These are phyloP conservation scores for Aureococcus anophagefferens DNA, from an alignment of 108 stramenopile species.

Conservation along the genomic window DNA sequence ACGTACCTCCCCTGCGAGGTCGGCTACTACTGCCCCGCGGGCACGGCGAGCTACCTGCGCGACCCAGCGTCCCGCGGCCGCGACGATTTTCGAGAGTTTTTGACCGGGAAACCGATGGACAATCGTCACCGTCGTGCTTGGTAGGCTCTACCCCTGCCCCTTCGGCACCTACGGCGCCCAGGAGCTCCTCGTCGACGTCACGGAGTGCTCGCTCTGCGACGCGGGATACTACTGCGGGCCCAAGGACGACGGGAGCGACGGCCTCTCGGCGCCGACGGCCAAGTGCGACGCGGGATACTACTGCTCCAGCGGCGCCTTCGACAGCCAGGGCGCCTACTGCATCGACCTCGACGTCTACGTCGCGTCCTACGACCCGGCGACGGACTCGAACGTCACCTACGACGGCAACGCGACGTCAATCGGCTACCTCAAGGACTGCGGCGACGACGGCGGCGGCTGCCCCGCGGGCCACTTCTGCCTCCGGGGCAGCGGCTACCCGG, in stretches of 20 bases:
- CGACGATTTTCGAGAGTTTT: no score
- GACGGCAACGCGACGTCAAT: not conserved
- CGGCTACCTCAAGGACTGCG: not conserved
- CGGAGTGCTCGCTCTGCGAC: constrained; percentile 16
- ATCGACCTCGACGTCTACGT: constrained; percentile 4
- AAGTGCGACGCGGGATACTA: constrained; percentile 12
- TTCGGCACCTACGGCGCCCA: constrained; percentile 29
- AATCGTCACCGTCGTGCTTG: no score
- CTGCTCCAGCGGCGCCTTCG: constrained; percentile 9
- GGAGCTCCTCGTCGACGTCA: constrained; percentile 6
- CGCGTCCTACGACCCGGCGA: not conserved
- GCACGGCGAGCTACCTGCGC: constrained; percentile 14
- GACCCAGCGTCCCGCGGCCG: no score
- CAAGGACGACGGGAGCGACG: not conserved
- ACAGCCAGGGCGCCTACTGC: constrained; percentile 18
- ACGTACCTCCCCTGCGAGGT: not conserved
- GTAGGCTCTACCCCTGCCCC: constrained; percentile 11
- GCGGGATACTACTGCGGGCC: constrained; percentile 28
- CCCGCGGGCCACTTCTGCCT: constrained; percentile 38
- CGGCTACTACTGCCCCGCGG: constrained; percentile 32
- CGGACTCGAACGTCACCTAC: not conserved
- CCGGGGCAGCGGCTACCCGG: constrained; percentile 7
- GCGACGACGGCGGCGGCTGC: constrained; percentile 16
- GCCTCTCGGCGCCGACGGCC: constrained; percentile 11
- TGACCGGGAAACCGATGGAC: no score